phyloP scores from a whole-genome alignment of 202 grass and related monocot species.

The Carex sylvatica region DNA sequence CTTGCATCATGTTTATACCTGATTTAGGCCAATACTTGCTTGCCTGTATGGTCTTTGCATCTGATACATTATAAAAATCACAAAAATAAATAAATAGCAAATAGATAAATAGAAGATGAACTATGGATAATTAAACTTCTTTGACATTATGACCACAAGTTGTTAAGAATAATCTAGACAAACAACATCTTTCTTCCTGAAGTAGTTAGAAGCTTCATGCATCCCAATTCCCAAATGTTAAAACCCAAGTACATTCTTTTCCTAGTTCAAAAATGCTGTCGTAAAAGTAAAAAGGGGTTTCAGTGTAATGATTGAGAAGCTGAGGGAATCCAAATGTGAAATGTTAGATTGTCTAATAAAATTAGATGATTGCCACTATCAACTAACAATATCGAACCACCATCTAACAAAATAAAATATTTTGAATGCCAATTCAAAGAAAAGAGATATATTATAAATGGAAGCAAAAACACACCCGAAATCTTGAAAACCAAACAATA shows the following conservation, averaged over 20 bases:
- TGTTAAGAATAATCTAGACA: background rate
- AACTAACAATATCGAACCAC: background rate
- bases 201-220: background rate
- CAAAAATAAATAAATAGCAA: background rate
- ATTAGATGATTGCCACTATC: background rate
- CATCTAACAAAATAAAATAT: background rate
- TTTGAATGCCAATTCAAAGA: background rate
- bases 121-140: background rate
- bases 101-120: background rate
- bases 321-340: conserved; percentile 8
- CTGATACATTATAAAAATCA: background rate
- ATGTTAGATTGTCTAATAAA: background rate
- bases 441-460: background rate
- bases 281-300: background rate
- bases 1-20: background rate
- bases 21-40: background rate
- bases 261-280: background rate
- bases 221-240: background rate
- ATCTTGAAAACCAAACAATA: background rate
- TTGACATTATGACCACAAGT: background rate
- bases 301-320: background rate
- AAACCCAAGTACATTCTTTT: background rate
- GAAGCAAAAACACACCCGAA: background rate
- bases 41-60: conserved; percentile 4
- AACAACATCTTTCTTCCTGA: background rate